Conservation (phyloP, 1,284 basidiomycete genomes). For the Pyrrhoderma lamaoense region DNA sequence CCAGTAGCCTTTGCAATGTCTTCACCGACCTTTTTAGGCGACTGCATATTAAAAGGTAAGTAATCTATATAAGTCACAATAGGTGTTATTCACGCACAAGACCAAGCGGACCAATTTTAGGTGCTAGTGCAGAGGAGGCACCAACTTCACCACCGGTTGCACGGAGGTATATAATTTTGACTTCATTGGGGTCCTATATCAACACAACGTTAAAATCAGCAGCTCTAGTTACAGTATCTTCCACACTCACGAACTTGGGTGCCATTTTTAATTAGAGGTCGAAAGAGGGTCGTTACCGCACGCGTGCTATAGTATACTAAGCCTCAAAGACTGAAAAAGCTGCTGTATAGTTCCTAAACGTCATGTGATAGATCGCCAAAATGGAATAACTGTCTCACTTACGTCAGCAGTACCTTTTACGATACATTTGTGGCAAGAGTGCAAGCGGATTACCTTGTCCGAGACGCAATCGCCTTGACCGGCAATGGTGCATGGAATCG, state of each 20-base stretch:
- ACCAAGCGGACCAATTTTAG: constrained; percentile 99
- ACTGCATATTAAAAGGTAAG: constrained; percentile 43
- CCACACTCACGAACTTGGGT: constrained; percentile 64
- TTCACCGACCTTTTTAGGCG: constrained; percentile 99
- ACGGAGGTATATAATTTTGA: constrained; percentile 99
- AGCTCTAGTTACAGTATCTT: background rate
- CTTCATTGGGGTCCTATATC: constrained; percentile 80
- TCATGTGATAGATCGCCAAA: too few species aligned
- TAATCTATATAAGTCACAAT: constrained; percentile 9
- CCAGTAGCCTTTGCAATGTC: constrained; percentile 99
- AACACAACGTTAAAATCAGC: constrained; percentile 20
- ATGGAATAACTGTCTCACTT: background rate
- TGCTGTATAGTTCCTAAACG: constrained; percentile 1
- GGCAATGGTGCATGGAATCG: constrained; percentile 41
- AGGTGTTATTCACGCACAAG: constrained; percentile 56
- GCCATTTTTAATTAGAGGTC: constrained; percentile 42
- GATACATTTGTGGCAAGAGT: background rate
- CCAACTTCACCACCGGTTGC: constrained; percentile 99
- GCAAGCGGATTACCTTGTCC: background rate
- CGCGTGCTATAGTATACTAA: too few species aligned
- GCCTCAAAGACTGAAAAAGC: too few species aligned
- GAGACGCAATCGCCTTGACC: background rate
- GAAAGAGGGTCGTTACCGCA: constrained; percentile 21
- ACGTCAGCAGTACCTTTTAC: background rate
- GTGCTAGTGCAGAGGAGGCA: constrained; percentile 96